Evolutionary conservation across 441 rosid genomes (phyloP).

Genomic region (Bruguiera hainesii): DNA sequence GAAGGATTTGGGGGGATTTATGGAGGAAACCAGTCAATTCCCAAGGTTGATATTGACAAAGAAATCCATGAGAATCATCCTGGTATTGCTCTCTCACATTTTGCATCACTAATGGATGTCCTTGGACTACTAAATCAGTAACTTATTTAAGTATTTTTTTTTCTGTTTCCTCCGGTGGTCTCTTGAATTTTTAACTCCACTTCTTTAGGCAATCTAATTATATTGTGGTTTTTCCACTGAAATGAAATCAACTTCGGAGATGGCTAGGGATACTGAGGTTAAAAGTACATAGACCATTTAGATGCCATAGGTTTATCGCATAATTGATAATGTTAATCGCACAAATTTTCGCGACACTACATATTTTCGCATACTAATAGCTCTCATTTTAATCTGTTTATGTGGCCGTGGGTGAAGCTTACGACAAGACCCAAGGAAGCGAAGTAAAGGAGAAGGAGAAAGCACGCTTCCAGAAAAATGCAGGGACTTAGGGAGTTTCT

Average conservation of each 20-base stretch:
- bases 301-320: too few relatives aligned
- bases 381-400: neutral
- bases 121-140: too few relatives aligned
- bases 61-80: conserved; percentile 58
- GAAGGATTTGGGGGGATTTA: conserved; percentile 82
- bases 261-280: neutral
- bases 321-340: neutral
- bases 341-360: neutral
- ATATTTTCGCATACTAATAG: neutral
- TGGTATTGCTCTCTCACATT: conserved; percentile 25
- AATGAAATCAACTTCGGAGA: too few relatives aligned
- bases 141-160: neutral
- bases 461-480: conserved; percentile 41
- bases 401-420: conserved; percentile 27
- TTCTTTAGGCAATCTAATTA: too few relatives aligned
- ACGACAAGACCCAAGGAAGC: conserved; percentile 71
- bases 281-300: too few relatives aligned
- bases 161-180: neutral
- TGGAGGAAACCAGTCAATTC: conserved; percentile 42
- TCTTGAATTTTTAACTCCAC: too few relatives aligned
- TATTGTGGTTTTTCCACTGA: too few relatives aligned
- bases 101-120: too few relatives aligned
- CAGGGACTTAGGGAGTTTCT: neutral
- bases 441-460: conserved; percentile 74
- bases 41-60: conserved; percentile 21